Evolutionary conservation across 805 yeast species (phyloP), one percentile per base, ranked within the genome.

Genomic region (Metschnikowia corniflorae): DNA sequence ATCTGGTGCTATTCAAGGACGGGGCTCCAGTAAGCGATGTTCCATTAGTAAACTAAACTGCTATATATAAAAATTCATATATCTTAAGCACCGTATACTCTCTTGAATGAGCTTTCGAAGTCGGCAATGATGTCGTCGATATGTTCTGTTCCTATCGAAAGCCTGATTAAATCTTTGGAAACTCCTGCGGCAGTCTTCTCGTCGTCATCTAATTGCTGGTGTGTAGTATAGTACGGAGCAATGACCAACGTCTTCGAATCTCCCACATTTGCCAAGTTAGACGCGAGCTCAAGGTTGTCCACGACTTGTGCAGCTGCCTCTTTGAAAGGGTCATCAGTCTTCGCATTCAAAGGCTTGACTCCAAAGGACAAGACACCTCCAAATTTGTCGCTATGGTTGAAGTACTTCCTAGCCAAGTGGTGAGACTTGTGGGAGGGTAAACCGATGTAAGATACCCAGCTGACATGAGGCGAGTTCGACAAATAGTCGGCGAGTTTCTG

Each of bases 161-260:
- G 52, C 88, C 98, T 82, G 53, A 91, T 79, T 56, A 87, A 75
- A 49, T 86, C 96, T 52, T 83, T 80, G 38, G 93, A 77, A 40
- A 91, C 97, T 64, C 97, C 97, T 33, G 94, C 73, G 10, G 82
- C 78, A 27, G 65, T 39, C 67, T 86, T 86, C 70, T 87, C 97
- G 47, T 80, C 84, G 30, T 85, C 87, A 27, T 70, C 63, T 56
- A 91, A 75, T 70, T 93, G 97, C 61, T 87, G 89, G 65, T 91
- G 98, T 17, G 97, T 91, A 26, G 97, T 93, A 65, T 77, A 87
- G 74, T 82, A 89, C 48, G 98, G 98, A 37, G 96, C 89, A 62
- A 91, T 91, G 40, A 91, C 95, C 58, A 91, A 75, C 29, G 97
- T 86, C 71, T 91, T 93, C 33, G 91, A 81, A 57, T 91, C 98